Conservation (phyloP, 495 filamentous ascomycete genomes). For the Aspergillus sclerotiicarbonarius region DNA sequence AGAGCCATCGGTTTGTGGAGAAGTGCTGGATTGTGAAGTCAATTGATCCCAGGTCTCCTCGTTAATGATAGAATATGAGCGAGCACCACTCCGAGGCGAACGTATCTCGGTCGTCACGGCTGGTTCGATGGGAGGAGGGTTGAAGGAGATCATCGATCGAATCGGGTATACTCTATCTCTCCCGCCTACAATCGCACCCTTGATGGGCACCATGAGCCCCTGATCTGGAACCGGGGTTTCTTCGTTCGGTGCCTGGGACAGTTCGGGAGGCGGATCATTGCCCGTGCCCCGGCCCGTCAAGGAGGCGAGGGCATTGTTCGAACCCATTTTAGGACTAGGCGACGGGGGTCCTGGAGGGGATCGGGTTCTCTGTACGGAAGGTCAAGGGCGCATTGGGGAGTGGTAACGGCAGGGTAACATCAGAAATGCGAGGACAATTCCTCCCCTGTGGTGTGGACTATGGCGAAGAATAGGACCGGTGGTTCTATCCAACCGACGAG, state of each 20-base stretch:
- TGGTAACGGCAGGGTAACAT: background rate
- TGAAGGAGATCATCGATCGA: conserved; percentile 70
- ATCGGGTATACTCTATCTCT: conserved; percentile 76
- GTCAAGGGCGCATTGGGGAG: background rate
- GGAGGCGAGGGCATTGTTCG: background rate
- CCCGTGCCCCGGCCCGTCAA: background rate
- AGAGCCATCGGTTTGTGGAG: conserved; percentile 4
- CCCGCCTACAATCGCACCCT: conserved; percentile 30
- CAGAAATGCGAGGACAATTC: background rate
- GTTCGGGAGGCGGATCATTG: background rate
- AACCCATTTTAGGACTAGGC: background rate
- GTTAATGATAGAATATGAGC: conserved; percentile 35
- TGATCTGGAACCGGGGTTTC: background rate
- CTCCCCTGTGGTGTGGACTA: no score
- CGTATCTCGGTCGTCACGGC: background rate
- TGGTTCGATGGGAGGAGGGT: conserved; percentile 35
- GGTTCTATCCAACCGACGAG: no score
- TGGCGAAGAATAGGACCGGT: no score
- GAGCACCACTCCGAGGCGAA: conserved; percentile 25
- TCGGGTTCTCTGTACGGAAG: background rate
- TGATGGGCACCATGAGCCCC: background rate
- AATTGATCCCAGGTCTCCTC: conserved; percentile 28
- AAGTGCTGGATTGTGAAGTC: conserved; percentile 14
- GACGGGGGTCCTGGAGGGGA: background rate
- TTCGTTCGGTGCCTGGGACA: background rate